Base-by-base conservation (phyloP, 116 monocot genomes). In the Zostera marina region DNA sequence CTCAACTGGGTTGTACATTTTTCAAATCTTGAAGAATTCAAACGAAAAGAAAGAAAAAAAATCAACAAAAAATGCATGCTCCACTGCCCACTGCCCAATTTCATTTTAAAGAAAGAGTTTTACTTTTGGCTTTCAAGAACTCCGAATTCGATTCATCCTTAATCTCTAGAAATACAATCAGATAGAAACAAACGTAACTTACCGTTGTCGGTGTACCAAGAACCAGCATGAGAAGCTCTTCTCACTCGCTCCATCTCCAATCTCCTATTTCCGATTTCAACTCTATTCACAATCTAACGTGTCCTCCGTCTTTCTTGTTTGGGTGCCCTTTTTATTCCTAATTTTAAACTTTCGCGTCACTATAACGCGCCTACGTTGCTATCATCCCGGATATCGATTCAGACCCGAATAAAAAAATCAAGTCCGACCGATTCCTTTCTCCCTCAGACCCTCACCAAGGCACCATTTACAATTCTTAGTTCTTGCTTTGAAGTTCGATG, bases 131-230 rank as follows among this genome's bases (percentile, higher is more conserved):
- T 32, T 15, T 39, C 61, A 46, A 47, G 7, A 47, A 4, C 0
- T 15, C 7, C 15, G 42, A 58, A 58, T 41, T 3, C 5, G 48
- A 15, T 47, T 14, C 8, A 16, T n/a, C 20, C 46, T 43, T 14
- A 38, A 60, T 1, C 9, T 22, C 46, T 12, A 23, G 14, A 48
- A 48, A 14, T 25, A 47, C 26, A 44, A 24, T 9, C 25, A 48
- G 41, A 62, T 14, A 8, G 24, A 24, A 15, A 23, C 10, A 15
- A 22, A 15, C 8, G 17, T 12, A 61, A 54, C 65, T 73, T 40
- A 89, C 94, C 67, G 59, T 88, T 72, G 79, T 60, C 61, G 45
- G 89, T 76, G 80, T 96, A 96, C 94, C 94, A 96, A 4, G 94
- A 85, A 48, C 94, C 94, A 16, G 94, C 94, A 47, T 96, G 94